Evolutionary conservation across 2,329 filamentous ascomycete genomes (phyloP).

Genomic region (Arthrobotrys conoides): DNA sequence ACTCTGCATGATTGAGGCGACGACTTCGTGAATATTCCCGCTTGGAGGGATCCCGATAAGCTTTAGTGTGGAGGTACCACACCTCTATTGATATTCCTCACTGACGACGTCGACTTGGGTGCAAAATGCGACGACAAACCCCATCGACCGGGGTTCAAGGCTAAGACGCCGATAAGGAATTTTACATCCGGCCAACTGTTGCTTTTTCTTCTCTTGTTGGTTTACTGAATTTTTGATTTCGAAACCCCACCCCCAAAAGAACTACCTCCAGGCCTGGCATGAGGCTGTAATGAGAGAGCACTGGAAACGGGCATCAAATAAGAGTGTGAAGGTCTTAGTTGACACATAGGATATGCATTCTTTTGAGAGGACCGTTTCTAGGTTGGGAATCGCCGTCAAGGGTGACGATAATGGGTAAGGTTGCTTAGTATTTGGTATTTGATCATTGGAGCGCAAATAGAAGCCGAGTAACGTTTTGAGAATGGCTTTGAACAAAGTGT

Average conservation of each 20-base stretch:
- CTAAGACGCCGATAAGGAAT: constrained; percentile 61
- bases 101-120: constrained; percentile 38
- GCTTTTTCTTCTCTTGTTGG: constrained; percentile 29
- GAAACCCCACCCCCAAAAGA: constrained; percentile 51
- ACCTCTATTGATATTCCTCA: constrained; percentile 16
- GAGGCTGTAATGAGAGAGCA: background rate
- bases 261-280: constrained; percentile 41
- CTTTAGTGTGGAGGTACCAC: constrained; percentile 60
- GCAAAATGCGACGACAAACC: constrained; percentile 33
- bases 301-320: constrained; percentile 42
- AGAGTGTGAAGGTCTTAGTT: constrained; percentile 33
- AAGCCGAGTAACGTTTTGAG: constrained; percentile 31
- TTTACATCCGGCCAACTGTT: constrained; percentile 26
- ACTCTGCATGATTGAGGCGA: constrained; percentile 25
- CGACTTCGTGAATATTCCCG: constrained; percentile 54
- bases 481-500: constrained; percentile 37
- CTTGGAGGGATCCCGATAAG: constrained; percentile 56
- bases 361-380: constrained; percentile 25
- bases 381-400: constrained; percentile 37
- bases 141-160: constrained; percentile 29
- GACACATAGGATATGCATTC: constrained; percentile 52
- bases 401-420: constrained; percentile 6
- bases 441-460: constrained; percentile 46
- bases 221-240: constrained; percentile 9
- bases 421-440: constrained; percentile 44